These are phyloP conservation scores for Solidago caesia DNA, from an alignment of 129 eudicot genomes.

Conservation along the genomic window DNA sequence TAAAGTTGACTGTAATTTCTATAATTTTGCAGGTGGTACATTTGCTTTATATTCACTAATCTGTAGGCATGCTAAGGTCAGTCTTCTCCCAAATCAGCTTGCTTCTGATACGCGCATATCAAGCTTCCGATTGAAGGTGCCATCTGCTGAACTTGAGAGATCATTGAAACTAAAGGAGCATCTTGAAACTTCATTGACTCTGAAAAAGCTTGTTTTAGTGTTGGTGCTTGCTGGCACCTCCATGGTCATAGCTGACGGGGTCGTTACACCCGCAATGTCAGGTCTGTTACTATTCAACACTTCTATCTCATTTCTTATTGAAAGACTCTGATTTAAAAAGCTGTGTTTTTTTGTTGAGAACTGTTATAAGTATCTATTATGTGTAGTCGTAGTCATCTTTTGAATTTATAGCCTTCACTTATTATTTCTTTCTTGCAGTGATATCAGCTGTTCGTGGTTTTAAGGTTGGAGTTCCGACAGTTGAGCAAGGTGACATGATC, in stretches of 20 bases:
- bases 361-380: not conserved
- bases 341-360: slow-evolving; percentile 8
- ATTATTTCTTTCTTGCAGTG: slow-evolving; percentile 52
- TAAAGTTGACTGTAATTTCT: slow-evolving; percentile 13
- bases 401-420: not conserved
- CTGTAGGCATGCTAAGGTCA: slow-evolving; percentile 95
- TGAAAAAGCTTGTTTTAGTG: slow-evolving; percentile 80
- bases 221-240: slow-evolving; percentile 96
- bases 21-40: slow-evolving; percentile 68
- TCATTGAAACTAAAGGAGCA: slow-evolving; percentile 79
- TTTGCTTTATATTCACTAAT: slow-evolving; percentile 92
- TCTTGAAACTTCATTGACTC: slow-evolving; percentile 65
- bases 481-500: slow-evolving; percentile 67
- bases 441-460: slow-evolving; percentile 96
- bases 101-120: slow-evolving; percentile 92
- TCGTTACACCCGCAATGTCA: slow-evolving; percentile 99
- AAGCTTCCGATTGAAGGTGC: slow-evolving; percentile 92
- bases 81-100: slow-evolving; percentile 91
- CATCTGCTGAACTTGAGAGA: slow-evolving; percentile 95
- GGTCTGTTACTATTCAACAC: slow-evolving; percentile 36
- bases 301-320: not conserved
- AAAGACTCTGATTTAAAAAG: not conserved
- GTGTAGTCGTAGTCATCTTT: not conserved
- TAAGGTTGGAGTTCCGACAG: slow-evolving; percentile 63
- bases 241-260: slow-evolving; percentile 96